These are phyloP conservation scores for Helicocarpus griseus DNA, from an alignment of 2,329 filamentous ascomycete genomes.

Conservation along the genomic window DNA sequence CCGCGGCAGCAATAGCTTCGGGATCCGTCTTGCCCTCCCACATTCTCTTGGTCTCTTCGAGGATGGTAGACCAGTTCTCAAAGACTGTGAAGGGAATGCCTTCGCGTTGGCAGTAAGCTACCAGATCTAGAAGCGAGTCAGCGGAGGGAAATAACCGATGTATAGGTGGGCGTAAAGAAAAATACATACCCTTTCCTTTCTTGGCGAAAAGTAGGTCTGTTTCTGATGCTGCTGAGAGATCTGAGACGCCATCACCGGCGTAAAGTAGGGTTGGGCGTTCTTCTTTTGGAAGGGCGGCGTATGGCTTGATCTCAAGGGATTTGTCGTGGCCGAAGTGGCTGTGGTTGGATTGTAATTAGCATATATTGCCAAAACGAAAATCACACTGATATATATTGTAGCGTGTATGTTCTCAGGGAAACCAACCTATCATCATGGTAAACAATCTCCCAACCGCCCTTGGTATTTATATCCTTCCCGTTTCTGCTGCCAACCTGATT, in stretches of 20 bases:
- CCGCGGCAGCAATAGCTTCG: constrained; percentile 5
- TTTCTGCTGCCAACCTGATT: constrained; percentile 63
- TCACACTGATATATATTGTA: too few species aligned
- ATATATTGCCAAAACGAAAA: too few species aligned
- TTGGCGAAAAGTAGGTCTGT: constrained; percentile 92
- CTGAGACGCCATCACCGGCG: constrained; percentile 87
- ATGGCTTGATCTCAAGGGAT: constrained; percentile 79
- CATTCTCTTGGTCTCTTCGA: constrained; percentile 66
- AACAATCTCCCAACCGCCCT: constrained; percentile 76
- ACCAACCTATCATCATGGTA: constrained; percentile 77
- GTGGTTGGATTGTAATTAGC: constrained; percentile 4
- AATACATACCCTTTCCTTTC: constrained; percentile 64
- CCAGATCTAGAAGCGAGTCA: constrained; percentile 70
- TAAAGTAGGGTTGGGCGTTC: constrained; percentile 81
- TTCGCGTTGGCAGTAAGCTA: constrained; percentile 75
- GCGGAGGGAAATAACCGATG: too few species aligned
- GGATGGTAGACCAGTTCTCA: constrained; percentile 71
- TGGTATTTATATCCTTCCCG: constrained; percentile 66
- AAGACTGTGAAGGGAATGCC: constrained; percentile 83
- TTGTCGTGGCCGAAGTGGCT: constrained; percentile 95
- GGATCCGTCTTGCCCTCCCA: constrained; percentile 49
- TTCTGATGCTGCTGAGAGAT: constrained; percentile 83
- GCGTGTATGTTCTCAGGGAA: too few species aligned
- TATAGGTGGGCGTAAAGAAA: background rate
- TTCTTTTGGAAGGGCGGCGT: constrained; percentile 54